Percentiles rank a stretch among this genome's conserved stretches.
These are phyloP conservation scores for Sclerotinia minor DNA, from an alignment of 2,329 filamentous ascomycete genomes.

Conservation along the genomic window DNA sequence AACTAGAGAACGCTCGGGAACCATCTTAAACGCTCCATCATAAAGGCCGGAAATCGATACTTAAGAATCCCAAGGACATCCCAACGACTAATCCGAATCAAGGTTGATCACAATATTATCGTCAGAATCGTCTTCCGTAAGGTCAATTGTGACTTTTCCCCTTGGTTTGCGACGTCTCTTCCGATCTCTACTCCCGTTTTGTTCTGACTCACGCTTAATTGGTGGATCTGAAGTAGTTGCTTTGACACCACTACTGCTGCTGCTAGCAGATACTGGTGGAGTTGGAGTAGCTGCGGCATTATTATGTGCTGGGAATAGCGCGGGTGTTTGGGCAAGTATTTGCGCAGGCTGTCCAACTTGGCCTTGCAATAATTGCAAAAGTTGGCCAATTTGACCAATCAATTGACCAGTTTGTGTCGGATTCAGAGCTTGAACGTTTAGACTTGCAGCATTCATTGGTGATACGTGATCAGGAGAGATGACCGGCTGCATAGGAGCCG, in stretches of 20 bases:
- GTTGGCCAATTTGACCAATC: background rate
- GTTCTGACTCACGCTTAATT: conserved; percentile 4
- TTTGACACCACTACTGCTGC: background rate
- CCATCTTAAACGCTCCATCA: too few relatives aligned
- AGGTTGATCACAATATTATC: conserved; percentile 5
- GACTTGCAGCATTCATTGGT: background rate
- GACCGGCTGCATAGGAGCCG: too few relatives aligned
- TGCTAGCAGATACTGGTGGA: background rate
- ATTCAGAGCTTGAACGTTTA: background rate
- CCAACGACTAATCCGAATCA: background rate
- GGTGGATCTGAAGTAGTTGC: background rate
- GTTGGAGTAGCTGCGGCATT: background rate
- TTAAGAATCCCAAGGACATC: background rate
- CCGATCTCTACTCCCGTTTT: background rate
- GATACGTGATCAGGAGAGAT: background rate
- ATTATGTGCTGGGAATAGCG: background rate
- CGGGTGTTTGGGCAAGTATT: background rate
- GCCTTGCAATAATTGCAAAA: background rate
- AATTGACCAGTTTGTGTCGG: background rate
- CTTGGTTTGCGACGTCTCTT: background rate
- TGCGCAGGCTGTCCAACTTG: background rate
- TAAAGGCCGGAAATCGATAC: background rate
- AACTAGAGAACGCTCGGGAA: too few relatives aligned
- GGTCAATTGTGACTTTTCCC: conserved; percentile 8
- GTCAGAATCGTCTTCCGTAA: conserved; percentile 6